Evolutionary conservation across 1,284 basidiomycete genomes (phyloP).

Genomic region (Ustilago cynodontis): DNA sequence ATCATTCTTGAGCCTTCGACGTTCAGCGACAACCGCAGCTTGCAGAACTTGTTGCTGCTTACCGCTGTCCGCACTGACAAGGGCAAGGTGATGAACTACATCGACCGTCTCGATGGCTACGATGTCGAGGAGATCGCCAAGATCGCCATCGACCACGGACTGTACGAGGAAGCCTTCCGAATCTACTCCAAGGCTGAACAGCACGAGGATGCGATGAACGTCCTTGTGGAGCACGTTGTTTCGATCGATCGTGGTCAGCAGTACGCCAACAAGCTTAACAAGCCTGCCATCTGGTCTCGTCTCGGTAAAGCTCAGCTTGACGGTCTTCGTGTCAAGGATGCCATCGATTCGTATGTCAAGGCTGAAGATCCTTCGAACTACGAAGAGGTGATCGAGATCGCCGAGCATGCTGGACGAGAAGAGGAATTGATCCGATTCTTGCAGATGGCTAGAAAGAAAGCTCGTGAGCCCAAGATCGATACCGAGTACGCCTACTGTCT

Average conservation of each 20-base stretch:
- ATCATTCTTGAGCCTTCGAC: conserved; percentile 97
- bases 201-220: conserved; percentile 84
- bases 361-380: conserved; percentile 97
- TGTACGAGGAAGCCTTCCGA: conserved; percentile 92
- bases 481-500: conserved; percentile 75
- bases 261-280: conserved; percentile 96
- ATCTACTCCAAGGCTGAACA: conserved; percentile 68
- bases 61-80: conserved; percentile 98
- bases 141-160: conserved; percentile 94
- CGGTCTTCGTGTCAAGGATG: conserved; percentile 96
- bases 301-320: conserved; percentile 99
- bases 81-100: conserved; percentile 97
- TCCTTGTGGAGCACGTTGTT: conserved; percentile 97
- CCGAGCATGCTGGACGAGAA: conserved; percentile 94
- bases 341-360: conserved; percentile 99
- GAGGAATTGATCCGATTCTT: conserved; percentile 97
- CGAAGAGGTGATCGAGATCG: conserved; percentile 95
- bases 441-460: conserved; percentile 98
- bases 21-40: conserved; percentile 87
- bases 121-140: conserved; percentile 94
- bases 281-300: conserved; percentile 95
- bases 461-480: conserved; percentile 97
- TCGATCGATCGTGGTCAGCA: conserved; percentile 96
- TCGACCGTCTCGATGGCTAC: conserved; percentile 96
- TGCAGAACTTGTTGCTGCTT: conserved; percentile 85